A percentile compares a stretch with the other conserved stretches of the same genome.
phyloP scores from a whole-genome alignment of 345 rosid genomes.

The Lenwebbia sp. region DNA sequence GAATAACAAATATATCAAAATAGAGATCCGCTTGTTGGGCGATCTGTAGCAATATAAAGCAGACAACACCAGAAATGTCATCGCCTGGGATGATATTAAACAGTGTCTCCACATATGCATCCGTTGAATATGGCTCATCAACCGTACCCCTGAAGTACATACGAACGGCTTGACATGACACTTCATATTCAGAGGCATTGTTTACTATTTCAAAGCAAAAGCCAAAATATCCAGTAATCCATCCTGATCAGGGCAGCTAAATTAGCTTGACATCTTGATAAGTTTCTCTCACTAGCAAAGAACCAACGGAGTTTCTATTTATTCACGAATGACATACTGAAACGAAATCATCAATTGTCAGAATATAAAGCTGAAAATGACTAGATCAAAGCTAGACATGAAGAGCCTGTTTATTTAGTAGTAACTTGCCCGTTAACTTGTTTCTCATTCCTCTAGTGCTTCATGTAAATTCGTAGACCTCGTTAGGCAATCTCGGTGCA shows the following conservation, averaged over 20 bases:
- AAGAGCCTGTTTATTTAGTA: not conserved
- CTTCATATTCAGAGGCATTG: not conserved
- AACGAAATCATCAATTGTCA: not conserved
- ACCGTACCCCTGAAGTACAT: too few species aligned
- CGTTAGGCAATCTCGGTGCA: conserved; percentile 3
- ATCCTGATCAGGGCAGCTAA: not conserved
- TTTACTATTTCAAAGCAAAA: not conserved
- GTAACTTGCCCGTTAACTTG: not conserved
- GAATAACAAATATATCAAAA: too few species aligned
- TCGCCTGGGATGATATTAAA: too few species aligned
- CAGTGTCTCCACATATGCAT: too few species aligned
- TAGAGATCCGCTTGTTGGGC: too few species aligned
- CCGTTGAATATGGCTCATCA: too few species aligned
- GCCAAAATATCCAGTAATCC: not conserved
- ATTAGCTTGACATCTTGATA: not conserved
- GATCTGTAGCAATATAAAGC: too few species aligned
- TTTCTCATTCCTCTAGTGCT: not conserved
- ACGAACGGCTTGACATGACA: not conserved
- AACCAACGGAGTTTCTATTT: not conserved
- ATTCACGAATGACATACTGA: not conserved
- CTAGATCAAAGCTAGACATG: not conserved
- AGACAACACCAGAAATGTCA: too few species aligned
- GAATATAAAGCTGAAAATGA: not conserved
- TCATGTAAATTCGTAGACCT: not conserved
- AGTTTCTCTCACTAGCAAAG: not conserved